Evolutionary conservation across 1,284 basidiomycete species (phyloP), one percentile per base, ranked within the genome.

Genomic region (Sphaerobolus stellatus): DNA sequence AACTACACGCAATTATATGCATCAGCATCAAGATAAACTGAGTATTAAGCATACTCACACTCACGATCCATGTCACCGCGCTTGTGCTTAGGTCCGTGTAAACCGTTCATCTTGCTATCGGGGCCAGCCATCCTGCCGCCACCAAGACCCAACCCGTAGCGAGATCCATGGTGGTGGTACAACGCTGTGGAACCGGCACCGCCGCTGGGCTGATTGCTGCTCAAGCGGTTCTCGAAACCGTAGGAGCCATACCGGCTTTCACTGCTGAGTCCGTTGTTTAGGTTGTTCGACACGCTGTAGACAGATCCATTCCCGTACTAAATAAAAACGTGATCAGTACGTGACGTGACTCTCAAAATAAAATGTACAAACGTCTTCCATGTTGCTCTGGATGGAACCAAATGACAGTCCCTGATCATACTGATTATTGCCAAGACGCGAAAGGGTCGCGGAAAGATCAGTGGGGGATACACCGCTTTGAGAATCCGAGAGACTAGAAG

Each of bases 51-150:
- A 47, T 29, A 69, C 80, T 66, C 66, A 84, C 80, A 93, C 77
- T 92, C 85, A 62, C 94, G 86, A 71, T 98, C 94, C 63, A 94
- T 83, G 64, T 97, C 94, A 50, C 92, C 91, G 22, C 93, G 84
- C 74, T 94, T 95, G 74, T 94, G 93, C 73, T 95, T 95, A 52
- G 92, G 83, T 38, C 92, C 93, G 65, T 94, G 90, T 50, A 94
- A 70, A 16, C 93, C 92, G 63, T 90, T 90, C 82, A 92, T 89
- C 71, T 92, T 92, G 56, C 81, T 72, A 61, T 92, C 87, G 27
- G 73, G 69, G 50, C 75, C 73, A 18, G 50, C 52, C 54, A 56
- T 57, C 29, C 50, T 53, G 18, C 53, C 54, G 2, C 78, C 77
- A 49, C 78, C 76, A 55, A 86, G 66, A 34, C 82, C 81, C 29